Evolutionary conservation across 2,329 filamentous ascomycete species (phyloP).

Genomic region (Phyllosticta citrichinensis): DNA sequence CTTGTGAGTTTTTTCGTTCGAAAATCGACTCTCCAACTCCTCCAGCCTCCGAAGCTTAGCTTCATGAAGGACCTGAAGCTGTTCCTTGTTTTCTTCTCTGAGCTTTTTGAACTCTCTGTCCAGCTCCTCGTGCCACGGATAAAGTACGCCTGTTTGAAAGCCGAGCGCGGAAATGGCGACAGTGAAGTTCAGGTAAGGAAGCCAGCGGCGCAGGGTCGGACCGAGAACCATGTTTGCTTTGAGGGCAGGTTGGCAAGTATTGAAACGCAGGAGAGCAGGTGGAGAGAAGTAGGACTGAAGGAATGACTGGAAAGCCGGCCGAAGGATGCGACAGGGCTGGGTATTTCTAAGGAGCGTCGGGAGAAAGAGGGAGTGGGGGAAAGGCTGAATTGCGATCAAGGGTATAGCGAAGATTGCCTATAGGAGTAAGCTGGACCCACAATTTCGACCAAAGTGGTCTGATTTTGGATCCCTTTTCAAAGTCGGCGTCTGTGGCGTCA

Average conservation of each 20-base stretch:
- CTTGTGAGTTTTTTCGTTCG: not conserved
- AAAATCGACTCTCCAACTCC: conserved; percentile 4
- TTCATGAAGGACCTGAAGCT: conserved; percentile 15
- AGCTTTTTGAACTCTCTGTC: conserved; percentile 51
- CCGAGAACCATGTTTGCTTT: conserved; percentile 8
- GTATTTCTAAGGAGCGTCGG: not conserved
- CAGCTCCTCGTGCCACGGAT: conserved; percentile 60
- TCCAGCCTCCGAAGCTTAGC: conserved; percentile 7
- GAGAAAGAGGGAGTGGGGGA: not conserved
- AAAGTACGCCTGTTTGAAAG: conserved; percentile 61
- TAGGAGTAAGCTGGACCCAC: conserved; percentile 7
- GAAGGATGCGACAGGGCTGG: not conserved
- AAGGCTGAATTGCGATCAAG: not conserved
- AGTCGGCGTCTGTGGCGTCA: not conserved
- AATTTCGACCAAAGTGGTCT: conserved; percentile 5
- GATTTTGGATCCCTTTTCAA: conserved; percentile 8
- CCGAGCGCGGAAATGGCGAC: conserved; percentile 54
- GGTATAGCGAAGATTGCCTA: conserved; percentile 7
- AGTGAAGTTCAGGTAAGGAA: conserved; percentile 42
- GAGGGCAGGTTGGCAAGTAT: not conserved
- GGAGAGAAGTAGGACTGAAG: not conserved
- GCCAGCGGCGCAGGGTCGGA: conserved; percentile 8
- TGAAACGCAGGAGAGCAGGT: not conserved
- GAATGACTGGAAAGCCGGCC: conserved; percentile 1
- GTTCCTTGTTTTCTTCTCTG: conserved; percentile 44